Base-by-base conservation (phyloP, 352 stramenopile genomes). In the Nothophytophthora sp. region DNA sequence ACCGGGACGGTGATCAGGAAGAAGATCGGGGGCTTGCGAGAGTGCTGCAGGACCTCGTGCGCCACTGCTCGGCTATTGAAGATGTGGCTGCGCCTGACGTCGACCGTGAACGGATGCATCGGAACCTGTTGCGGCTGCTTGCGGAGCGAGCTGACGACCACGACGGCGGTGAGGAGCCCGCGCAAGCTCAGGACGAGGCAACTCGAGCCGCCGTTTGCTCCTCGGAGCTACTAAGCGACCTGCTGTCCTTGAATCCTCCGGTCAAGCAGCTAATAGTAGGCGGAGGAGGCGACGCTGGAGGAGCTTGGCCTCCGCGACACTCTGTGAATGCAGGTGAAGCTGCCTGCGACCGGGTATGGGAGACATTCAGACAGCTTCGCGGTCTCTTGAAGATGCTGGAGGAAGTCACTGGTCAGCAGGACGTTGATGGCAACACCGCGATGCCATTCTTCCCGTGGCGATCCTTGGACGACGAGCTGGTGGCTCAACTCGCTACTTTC, bases 221-320 rank as follows among this genome's bases (percentile, higher is more conserved):
- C 1, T 37, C 50, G 0, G 63, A 68, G 18, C 16, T 76, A 18
- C 30, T 73, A 3, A 66, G 28, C 24, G 67, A 76, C 18, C 15
- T 73, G 13, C 12, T 73, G 22, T 63, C 52, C 4, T 27, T 73
- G n/a, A n/a, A n/a, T n/a, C n/a, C n/a, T n/a, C n/a, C n/a, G n/a
- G n/a, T n/a, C n/a, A n/a, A n/a, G n/a, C n/a, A n/a, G n/a, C n/a
- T n/a, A n/a, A n/a, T n/a, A n/a, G n/a, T n/a, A n/a, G n/a, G n/a
- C n/a, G n/a, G n/a, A n/a, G n/a, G 11, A 9, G 20, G 39, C 18
- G 27, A 45, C 27, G 2, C 27, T 18, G 19, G 22, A 12, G 30
- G 49, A 5, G 44, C 44, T 11, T 67, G 58, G 58, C 10, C 50
- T 3, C 3, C n/a, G 7, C 43, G 40, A 37, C 16, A 52, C 24